phyloP scores from a whole-genome alignment of 1,284 basidiomycete genomes.

The Fomitopsis betulina region DNA sequence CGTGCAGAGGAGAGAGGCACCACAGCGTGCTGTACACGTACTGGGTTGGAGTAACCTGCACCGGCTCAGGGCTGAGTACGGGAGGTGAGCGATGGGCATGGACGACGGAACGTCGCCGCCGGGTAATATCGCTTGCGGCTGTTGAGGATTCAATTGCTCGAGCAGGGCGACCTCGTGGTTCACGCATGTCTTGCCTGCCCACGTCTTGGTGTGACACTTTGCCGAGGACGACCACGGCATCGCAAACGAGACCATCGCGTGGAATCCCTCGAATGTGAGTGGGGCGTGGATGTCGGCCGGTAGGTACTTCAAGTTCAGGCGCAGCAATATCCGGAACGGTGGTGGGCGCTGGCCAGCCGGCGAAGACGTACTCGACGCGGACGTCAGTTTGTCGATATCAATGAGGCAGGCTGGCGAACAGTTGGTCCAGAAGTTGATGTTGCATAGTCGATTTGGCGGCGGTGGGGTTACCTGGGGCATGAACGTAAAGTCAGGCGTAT shows the following conservation, averaged over 20 bases:
- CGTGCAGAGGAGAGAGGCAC: constrained; percentile 13
- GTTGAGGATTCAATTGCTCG: constrained; percentile 31
- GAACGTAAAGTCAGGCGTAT: constrained; percentile 12
- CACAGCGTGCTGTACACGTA: constrained; percentile 23
- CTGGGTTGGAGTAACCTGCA: constrained; percentile 56
- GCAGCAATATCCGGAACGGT: constrained; percentile 35
- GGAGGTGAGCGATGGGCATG: constrained; percentile 45
- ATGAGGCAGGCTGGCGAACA: constrained; percentile 53
- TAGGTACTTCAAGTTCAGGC: constrained; percentile 46
- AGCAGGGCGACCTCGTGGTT: constrained; percentile 49
- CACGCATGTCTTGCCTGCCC: constrained; percentile 42
- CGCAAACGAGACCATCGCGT: constrained; percentile 50
- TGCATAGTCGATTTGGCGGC: constrained; percentile 20
- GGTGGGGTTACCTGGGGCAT: constrained; percentile 3
- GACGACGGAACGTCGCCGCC: constrained; percentile 18
- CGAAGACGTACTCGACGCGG: constrained; percentile 22
- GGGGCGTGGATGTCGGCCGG: constrained; percentile 38
- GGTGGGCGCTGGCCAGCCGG: constrained; percentile 26
- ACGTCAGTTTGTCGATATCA: constrained; percentile 43
- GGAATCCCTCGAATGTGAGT: constrained; percentile 56
- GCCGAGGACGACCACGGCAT: constrained; percentile 45
- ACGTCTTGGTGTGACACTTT: constrained; percentile 59
- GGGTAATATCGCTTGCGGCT: constrained; percentile 12
- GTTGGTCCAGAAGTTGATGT: constrained; percentile 48
- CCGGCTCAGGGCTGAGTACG: constrained; percentile 54